phyloP scores from a whole-genome alignment of 1,284 basidiomycete genomes.

The Puccinia novopanici region DNA sequence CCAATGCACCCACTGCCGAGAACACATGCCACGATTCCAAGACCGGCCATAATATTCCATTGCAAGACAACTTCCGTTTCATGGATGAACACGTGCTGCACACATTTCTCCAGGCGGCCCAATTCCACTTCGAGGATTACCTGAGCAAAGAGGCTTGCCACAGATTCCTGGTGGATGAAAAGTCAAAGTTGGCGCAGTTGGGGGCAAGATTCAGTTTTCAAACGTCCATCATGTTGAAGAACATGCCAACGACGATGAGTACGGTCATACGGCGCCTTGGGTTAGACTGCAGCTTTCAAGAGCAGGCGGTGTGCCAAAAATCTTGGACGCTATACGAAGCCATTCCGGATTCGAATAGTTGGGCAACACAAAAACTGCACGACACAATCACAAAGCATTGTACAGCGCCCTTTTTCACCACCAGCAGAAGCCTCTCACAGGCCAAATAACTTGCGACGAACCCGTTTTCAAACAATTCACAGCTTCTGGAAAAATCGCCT shows the following conservation, averaged over 20 bases:
- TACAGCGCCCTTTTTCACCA: background rate
- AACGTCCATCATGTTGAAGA: too few relatives aligned
- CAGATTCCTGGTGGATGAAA: background rate
- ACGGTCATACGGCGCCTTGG: background rate
- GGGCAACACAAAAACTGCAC: constrained; percentile 13
- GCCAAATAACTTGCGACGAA: background rate
- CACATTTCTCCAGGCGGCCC: background rate
- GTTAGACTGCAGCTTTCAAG: constrained; percentile 14
- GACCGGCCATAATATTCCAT: background rate
- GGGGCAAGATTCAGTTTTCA: background rate
- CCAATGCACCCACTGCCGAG: too few relatives aligned
- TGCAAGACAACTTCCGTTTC: background rate
- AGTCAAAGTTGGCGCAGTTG: background rate
- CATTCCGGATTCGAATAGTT: constrained; percentile 19
- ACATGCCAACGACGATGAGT: background rate
- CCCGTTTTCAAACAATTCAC: constrained; percentile 5
- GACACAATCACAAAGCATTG: background rate
- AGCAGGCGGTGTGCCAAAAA: constrained; percentile 6
- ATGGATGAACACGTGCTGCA: constrained; percentile 5
- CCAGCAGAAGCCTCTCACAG: constrained; percentile 1
- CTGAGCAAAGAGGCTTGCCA: constrained; percentile 10
- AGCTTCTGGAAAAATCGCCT: constrained; percentile 2
- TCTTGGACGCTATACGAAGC: constrained; percentile 6
- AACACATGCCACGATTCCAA: too few relatives aligned
- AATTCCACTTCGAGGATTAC: constrained; percentile 9